Evolutionary conservation across 2,329 filamentous ascomycete genomes (phyloP).

Genomic region (Hypoxylon sp.): DNA sequence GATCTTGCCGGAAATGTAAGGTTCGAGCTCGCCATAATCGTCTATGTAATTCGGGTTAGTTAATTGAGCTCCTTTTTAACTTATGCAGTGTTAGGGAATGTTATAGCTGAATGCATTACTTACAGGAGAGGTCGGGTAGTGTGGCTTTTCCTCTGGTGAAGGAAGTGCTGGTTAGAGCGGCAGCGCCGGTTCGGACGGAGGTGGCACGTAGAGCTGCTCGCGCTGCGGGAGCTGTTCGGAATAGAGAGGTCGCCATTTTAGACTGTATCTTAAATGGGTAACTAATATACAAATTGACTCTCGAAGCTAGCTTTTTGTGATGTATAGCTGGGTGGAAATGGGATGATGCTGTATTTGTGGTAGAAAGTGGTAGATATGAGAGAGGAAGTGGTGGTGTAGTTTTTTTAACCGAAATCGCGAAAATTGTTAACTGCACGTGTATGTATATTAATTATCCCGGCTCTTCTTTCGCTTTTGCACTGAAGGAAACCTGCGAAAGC

Average conservation of each 20-base stretch:
- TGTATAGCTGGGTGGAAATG: background rate
- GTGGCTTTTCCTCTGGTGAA: conserved; percentile 90
- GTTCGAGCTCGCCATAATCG: conserved; percentile 95
- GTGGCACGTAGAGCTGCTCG: conserved; percentile 76
- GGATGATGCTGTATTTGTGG: too few species aligned
- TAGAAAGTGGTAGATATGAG: too few species aligned
- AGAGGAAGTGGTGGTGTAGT: background rate
- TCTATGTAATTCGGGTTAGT: conserved; percentile 61
- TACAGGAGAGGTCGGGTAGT: conserved; percentile 86
- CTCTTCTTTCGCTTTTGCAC: background rate
- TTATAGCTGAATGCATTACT: conserved; percentile 41
- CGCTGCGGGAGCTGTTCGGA: conserved; percentile 72
- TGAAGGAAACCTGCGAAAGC: background rate
- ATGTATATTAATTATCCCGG: too few species aligned
- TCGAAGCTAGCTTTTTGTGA: background rate
- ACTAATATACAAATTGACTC: background rate
- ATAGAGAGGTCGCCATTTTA: conserved; percentile 78
- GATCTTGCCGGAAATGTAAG: conserved; percentile 77
- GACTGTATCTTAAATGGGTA: background rate
- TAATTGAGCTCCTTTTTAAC: background rate
- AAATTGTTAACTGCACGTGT: background rate
- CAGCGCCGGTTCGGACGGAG: conserved; percentile 65
- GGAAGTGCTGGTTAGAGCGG: conserved; percentile 74
- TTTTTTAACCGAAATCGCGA: background rate
- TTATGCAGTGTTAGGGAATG: background rate